Evolutionary conservation across 192 early-diverging fungal genomes (phyloP).

Genomic region (Linnemannia zychae): DNA sequence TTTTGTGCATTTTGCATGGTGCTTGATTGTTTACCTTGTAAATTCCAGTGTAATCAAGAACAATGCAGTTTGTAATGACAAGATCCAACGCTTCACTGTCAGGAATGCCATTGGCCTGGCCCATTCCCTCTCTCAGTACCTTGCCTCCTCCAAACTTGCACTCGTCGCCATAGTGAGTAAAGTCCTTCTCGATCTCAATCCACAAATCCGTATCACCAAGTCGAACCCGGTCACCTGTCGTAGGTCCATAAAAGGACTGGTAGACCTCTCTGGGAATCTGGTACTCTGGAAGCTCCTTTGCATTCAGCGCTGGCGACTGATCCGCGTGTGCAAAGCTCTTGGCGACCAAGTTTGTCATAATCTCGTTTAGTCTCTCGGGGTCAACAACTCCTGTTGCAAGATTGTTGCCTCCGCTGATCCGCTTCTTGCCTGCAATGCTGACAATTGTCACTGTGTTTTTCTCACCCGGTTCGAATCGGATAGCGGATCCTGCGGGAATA

Average conservation of each 20-base stretch:
- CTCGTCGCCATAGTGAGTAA: conserved; percentile 94
- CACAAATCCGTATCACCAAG: conserved; percentile 89
- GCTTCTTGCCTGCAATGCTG: conserved; percentile 83
- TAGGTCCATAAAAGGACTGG: conserved; percentile 93
- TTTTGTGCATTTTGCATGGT: background rate
- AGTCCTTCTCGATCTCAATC: conserved; percentile 92
- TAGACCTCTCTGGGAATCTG: conserved; percentile 86
- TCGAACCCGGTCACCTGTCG: conserved; percentile 89
- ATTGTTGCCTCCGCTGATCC: conserved; percentile 89
- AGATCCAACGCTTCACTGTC: conserved; percentile 87
- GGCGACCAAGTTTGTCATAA: conserved; percentile 63
- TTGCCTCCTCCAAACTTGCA: conserved; percentile 97
- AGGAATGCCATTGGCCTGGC: conserved; percentile 76
- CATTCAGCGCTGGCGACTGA: conserved; percentile 64
- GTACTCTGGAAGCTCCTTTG: conserved; percentile 65
- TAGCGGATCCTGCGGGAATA: conserved; percentile 94
- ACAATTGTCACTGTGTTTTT: conserved; percentile 86
- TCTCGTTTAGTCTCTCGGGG: conserved; percentile 56
- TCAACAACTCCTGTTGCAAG: conserved; percentile 84
- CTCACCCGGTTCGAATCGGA: conserved; percentile 98
- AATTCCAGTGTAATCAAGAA: conserved; percentile 94
- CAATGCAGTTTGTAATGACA: conserved; percentile 94
- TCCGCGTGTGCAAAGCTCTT: conserved; percentile 75
- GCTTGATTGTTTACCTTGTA: conserved; percentile 77
- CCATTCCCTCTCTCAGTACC: conserved; percentile 97